phyloP scores from a whole-genome alignment of 2,329 filamentous ascomycete species.

The Mycocentrospora acerina region DNA sequence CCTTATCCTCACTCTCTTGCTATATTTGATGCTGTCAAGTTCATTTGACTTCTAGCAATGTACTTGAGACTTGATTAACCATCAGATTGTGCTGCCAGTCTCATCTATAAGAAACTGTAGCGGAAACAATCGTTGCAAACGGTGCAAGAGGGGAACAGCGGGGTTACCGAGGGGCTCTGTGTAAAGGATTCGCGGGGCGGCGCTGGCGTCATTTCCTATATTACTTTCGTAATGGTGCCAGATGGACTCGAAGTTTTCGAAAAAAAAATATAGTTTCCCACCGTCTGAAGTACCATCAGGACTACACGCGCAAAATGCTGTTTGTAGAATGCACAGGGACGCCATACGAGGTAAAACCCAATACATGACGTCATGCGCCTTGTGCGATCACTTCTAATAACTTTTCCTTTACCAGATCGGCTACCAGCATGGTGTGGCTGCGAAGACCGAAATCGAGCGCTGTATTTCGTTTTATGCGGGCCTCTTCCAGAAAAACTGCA shows the following conservation, averaged over 20 bases:
- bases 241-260: neutral
- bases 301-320: constrained; percentile 33
- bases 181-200: no score
- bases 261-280: neutral
- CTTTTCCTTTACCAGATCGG: constrained; percentile 48
- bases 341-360: constrained; percentile 42
- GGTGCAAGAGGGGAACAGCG: constrained; percentile 5
- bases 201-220: no score
- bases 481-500: constrained; percentile 51
- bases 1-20: no score
- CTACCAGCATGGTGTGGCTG: constrained; percentile 47
- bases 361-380: constrained; percentile 23
- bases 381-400: neutral
- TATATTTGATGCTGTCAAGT: no score
- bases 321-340: constrained; percentile 45
- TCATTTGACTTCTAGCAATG: no score
- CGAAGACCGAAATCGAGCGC: constrained; percentile 44
- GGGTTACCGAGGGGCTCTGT: neutral
- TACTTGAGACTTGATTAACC: no score
- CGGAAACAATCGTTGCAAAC: no score
- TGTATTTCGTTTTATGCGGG: constrained; percentile 51
- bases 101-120: no score
- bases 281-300: no score
- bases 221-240: no score
- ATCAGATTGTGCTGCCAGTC: no score